Evolutionary conservation across 305 asterid genomes (phyloP), one percentile per base, ranked within the genome.

Genomic region (Stenogyne calaminthoides): DNA sequence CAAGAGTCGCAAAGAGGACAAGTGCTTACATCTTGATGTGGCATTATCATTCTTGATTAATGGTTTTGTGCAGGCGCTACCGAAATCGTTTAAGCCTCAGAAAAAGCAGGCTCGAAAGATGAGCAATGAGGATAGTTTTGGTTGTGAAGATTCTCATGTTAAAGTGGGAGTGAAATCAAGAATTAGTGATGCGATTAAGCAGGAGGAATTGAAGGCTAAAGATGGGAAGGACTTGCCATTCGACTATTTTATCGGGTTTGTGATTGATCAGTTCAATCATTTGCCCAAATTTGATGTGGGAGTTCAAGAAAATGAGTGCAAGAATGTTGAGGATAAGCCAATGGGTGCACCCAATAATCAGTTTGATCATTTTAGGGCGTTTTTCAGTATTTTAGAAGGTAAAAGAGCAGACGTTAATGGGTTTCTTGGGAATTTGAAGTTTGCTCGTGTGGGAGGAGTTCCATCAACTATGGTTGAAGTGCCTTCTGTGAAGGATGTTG

Each of bases 401-500:
- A 94, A 88, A 85, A 88, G 89, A 79, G 93, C 93, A 37, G 95
- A 95, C 65, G 81, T 92, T 65, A 84, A 86, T 80, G 95, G 88
- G 27, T 89, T 95, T 77, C 72, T 92, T 11, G 95, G 96, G 56
- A 90, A 85, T 77, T 77, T 92, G 81, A 90, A 73, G 76, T 95
- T 95, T 86, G 99, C 99, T 3, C 87, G 99, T 14, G 99, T 95
- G 20, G 95, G 98, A 68, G 97, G 99, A 65, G 85, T 88, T 61
- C 99, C 98, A 10, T 81, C 96, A 12, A 79, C 89, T 83, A 82
- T 94, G 69, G 89, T 90, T 70, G 97, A 80, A 72, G 88, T 87
- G 55, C 85, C 96, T 76, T 75, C 96, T 12, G 88, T 76, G 34
- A 85, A 87, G 68, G 94, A 88, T 8, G 91, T 67, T 57, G 86